Conservation (phyloP, 2,329 filamentous ascomycete species). For the Neobulgaria alba region DNA sequence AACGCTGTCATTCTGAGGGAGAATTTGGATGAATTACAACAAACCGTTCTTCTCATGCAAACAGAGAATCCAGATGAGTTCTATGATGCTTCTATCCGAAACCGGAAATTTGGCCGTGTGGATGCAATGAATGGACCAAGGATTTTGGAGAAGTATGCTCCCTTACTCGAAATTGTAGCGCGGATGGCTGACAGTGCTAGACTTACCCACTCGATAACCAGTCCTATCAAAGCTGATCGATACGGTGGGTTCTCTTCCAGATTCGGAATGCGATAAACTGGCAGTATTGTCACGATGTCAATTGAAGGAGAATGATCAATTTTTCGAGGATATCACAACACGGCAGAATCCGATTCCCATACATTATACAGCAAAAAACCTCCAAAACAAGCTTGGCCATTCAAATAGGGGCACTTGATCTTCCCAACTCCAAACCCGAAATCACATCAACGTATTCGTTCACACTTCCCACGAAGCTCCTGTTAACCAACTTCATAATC, state of each 20-base stretch:
- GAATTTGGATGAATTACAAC: conserved; percentile 85
- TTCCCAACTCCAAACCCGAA: neutral
- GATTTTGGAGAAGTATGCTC: conserved; percentile 76
- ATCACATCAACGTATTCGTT: neutral
- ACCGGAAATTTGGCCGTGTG: conserved; percentile 90
- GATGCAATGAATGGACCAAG: conserved; percentile 83
- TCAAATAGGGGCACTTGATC: neutral
- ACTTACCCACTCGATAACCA: conserved; percentile 51
- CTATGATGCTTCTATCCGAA: conserved; percentile 81
- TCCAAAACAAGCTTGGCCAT: neutral
- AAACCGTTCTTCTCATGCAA: conserved; percentile 83
- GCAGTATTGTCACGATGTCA: conserved; percentile 1
- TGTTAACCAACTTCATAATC: conserved; percentile 33
- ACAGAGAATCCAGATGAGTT: conserved; percentile 92
- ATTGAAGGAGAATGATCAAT: no score
- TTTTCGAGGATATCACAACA: no score
- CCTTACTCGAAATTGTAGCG: no score
- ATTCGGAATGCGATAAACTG: conserved; percentile 52
- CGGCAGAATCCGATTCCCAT: no score
- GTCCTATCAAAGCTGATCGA: conserved; percentile 50
- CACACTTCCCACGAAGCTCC: neutral
- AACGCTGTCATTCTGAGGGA: conserved; percentile 78
- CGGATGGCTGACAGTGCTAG: conserved; percentile 31
- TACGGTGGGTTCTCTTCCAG: conserved; percentile 66
- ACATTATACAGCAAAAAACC: neutral